Evolutionary conservation across 129 eudicot genomes (phyloP).

Genomic region (Pittosporum tobira): DNA sequence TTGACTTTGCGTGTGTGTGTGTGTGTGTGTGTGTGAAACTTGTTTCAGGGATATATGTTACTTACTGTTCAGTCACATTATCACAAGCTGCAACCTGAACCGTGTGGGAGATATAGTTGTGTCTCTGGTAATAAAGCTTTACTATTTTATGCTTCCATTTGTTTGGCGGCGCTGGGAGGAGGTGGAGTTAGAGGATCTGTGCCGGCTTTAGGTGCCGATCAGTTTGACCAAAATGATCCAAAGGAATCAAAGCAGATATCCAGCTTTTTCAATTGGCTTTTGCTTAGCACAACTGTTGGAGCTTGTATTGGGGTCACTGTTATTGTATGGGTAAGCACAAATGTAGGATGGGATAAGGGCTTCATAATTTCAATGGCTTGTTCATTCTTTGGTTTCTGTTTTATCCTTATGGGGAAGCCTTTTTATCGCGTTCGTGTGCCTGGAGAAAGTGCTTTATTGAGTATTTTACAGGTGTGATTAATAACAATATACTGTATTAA

Average conservation of each 20-base stretch:
- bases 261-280: slow-evolving; percentile 14
- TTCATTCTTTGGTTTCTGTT: neutral
- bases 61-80: slow-evolving; percentile 12
- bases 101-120: slow-evolving; percentile 14
- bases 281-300: slow-evolving; percentile 7
- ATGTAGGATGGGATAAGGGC: slow-evolving; percentile 13
- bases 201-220: slow-evolving; percentile 22
- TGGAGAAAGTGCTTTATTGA: slow-evolving; percentile 3
- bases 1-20: neutral
- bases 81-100: slow-evolving; percentile 5
- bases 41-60: slow-evolving; percentile 10
- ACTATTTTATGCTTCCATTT: slow-evolving; percentile 12
- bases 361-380: neutral
- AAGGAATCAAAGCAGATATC: slow-evolving; percentile 13
- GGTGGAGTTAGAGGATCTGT: slow-evolving; percentile 15
- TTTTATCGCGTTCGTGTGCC: slow-evolving; percentile 9
- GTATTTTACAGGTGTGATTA: neutral
- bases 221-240: slow-evolving; percentile 18
- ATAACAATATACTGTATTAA: neutral
- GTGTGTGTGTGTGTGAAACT: neutral
- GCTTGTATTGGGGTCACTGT: slow-evolving; percentile 17
- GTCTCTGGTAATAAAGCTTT: slow-evolving; percentile 10
- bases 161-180: slow-evolving; percentile 13
- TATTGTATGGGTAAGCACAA: slow-evolving; percentile 13
- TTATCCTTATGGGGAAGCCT: slow-evolving; percentile 5